Conservation (phyloP, 176 grass and related monocot species). For the Hsuehochloa calcarea region DNA sequence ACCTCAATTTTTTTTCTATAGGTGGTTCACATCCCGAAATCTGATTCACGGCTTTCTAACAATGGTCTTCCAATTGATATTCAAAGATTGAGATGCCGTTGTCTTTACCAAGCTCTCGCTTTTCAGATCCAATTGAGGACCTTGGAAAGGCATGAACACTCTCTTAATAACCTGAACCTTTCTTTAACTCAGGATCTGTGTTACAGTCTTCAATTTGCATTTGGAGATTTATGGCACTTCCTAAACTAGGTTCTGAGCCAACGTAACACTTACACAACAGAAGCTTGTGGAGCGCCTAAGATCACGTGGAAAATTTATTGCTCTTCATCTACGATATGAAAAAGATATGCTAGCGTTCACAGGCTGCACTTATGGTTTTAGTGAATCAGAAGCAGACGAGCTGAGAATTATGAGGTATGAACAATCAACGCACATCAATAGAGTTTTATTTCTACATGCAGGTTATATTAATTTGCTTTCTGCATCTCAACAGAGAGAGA, state of each 20-base stretch:
- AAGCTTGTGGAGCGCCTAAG: conserved; percentile 86
- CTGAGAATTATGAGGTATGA: conserved; percentile 73
- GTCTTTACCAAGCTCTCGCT: conserved; percentile 78
- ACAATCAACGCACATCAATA: background rate
- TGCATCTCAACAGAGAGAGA: conserved; percentile 56
- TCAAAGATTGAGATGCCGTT: conserved; percentile 88
- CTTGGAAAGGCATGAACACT: conserved; percentile 75
- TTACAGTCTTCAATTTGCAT: conserved; percentile 36
- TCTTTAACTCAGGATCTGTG: conserved; percentile 25
- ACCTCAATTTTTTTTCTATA: conserved; percentile 31
- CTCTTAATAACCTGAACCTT: conserved; percentile 24
- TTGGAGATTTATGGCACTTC: conserved; percentile 48
- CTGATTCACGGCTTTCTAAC: conserved; percentile 86
- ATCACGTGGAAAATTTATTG: conserved; percentile 69
- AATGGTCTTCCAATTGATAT: conserved; percentile 93
- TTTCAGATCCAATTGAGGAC: conserved; percentile 73
- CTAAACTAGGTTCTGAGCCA: conserved; percentile 87
- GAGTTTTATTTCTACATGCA: conserved; percentile 8
- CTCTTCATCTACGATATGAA: conserved; percentile 95
- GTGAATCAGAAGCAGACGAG: conserved; percentile 69
- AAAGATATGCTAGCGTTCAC: conserved; percentile 99
- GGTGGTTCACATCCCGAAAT: conserved; percentile 92
- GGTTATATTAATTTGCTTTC: conserved; percentile 23
- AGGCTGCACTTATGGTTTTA: conserved; percentile 72
- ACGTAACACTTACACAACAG: conserved; percentile 81